These are phyloP conservation scores for Phaeophleospora eucalypticola DNA, from an alignment of 2,329 filamentous ascomycete species.

Conservation along the genomic window DNA sequence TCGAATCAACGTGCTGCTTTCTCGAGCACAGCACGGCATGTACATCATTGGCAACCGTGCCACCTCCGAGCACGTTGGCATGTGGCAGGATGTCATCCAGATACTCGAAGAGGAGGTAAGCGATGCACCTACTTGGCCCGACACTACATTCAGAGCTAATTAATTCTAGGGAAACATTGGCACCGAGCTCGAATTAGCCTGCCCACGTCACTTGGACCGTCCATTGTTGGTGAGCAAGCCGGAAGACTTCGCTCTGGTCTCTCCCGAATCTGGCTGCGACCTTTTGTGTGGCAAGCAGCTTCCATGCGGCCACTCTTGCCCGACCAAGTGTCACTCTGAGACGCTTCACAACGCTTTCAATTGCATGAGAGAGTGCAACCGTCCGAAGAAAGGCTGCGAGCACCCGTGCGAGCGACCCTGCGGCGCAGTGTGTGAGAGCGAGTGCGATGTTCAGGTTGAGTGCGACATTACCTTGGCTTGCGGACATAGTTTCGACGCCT, in stretches of 20 bases:
- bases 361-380: slow-evolving; percentile 41
- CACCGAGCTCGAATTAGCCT: slow-evolving; percentile 50
- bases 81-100: slow-evolving; percentile 60
- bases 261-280: slow-evolving; percentile 60
- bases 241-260: slow-evolving; percentile 54
- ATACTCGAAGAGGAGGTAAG: slow-evolving; percentile 43
- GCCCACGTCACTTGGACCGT: slow-evolving; percentile 59
- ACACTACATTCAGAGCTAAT: no score
- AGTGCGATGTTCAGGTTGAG: slow-evolving; percentile 33
- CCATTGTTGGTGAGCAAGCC: no score
- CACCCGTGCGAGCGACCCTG: slow-evolving; percentile 42
- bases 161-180: no score
- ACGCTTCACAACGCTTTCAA: slow-evolving; percentile 39
- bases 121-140: slow-evolving; percentile 14
- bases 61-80: slow-evolving; percentile 54
- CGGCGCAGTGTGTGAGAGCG: slow-evolving; percentile 38
- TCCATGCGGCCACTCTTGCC: slow-evolving; percentile 45
- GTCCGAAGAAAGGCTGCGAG: slow-evolving; percentile 36
- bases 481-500: slow-evolving; percentile 21
- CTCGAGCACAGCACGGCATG: slow-evolving; percentile 66
- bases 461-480: slow-evolving; percentile 29
- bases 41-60: slow-evolving; percentile 58
- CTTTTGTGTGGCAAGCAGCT: slow-evolving; percentile 46
- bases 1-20: slow-evolving; percentile 66
- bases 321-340: slow-evolving; percentile 44